Percentiles rank a stretch among this genome's conserved stretches.
Conservation (phyloP, 2,329 filamentous ascomycete species). For the Phyllachora maydis region DNA sequence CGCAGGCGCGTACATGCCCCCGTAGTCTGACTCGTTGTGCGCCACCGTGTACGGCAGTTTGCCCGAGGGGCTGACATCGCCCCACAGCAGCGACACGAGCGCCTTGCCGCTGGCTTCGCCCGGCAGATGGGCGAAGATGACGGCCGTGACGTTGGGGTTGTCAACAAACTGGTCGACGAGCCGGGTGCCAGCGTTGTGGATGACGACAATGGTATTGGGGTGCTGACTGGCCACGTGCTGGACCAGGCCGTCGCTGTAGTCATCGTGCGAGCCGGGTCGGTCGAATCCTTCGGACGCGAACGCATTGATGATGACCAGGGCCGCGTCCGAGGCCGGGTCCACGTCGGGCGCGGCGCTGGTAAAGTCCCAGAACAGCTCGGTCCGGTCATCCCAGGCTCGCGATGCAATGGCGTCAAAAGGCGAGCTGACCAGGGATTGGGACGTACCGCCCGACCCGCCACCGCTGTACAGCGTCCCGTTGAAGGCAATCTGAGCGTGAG, state of each 20-base stretch:
- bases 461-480: conserved; percentile 22
- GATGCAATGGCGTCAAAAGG: conserved; percentile 33
- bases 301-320: conserved; percentile 44
- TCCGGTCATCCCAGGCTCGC: conserved; percentile 31
- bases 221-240: conserved; percentile 34
- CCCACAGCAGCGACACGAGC: conserved; percentile 34
- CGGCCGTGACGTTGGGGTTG: conserved; percentile 40
- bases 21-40: conserved; percentile 32
- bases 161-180: conserved; percentile 40
- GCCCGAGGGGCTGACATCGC: conserved; percentile 32
- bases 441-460: conserved; percentile 20
- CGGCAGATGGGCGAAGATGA: conserved; percentile 43
- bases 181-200: conserved; percentile 42
- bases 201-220: conserved; percentile 39
- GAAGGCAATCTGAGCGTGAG: conserved; percentile 12
- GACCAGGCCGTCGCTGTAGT: conserved; percentile 38
- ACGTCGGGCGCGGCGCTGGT: conserved; percentile 23
- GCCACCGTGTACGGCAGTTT: conserved; percentile 42
- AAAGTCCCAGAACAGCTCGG: conserved; percentile 39
- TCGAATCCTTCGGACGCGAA: conserved; percentile 57
- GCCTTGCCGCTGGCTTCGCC: conserved; percentile 40
- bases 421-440: conserved; percentile 19
- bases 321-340: conserved; percentile 34
- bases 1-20: conserved; percentile 16
- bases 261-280: conserved; percentile 39